Conservation (phyloP, 225 moss, liverwort and hornwort species). For the Neckera pumila region DNA sequence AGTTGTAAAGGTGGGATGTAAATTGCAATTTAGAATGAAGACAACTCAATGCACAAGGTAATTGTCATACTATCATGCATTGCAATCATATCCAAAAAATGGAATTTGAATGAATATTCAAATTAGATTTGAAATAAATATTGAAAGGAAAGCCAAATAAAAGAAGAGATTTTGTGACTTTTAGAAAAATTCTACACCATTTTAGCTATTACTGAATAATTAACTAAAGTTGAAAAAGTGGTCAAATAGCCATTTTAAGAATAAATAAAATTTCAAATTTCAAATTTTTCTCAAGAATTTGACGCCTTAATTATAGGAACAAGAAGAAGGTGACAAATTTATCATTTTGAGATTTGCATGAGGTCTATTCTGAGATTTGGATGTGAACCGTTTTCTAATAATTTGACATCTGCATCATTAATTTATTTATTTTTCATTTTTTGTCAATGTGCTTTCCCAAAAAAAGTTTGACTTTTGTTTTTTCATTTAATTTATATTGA, state of each 20-base stretch:
- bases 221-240: not conserved
- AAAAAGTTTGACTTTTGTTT: not conserved
- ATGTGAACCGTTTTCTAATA: not conserved
- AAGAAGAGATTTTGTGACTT: not conserved
- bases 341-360: not conserved
- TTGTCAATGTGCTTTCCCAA: not conserved
- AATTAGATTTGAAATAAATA: not conserved
- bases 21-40: not conserved
- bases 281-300: not conserved
- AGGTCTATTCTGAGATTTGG: not conserved
- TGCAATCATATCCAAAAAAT: not conserved
- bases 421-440: not conserved
- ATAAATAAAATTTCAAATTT: too few relatives aligned
- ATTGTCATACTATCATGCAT: not conserved
- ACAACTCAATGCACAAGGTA: not conserved
- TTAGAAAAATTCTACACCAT: not conserved
- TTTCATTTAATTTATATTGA: not conserved
- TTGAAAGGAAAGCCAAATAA: not conserved
- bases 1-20: not conserved
- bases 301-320: not conserved
- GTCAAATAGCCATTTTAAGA: too few relatives aligned
- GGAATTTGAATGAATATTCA: not conserved
- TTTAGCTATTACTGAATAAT: not conserved
- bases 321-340: not conserved
- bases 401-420: not conserved